Conservation (phyloP, 2,329 filamentous ascomycete genomes). For the Diaporthe citrichinensis region DNA sequence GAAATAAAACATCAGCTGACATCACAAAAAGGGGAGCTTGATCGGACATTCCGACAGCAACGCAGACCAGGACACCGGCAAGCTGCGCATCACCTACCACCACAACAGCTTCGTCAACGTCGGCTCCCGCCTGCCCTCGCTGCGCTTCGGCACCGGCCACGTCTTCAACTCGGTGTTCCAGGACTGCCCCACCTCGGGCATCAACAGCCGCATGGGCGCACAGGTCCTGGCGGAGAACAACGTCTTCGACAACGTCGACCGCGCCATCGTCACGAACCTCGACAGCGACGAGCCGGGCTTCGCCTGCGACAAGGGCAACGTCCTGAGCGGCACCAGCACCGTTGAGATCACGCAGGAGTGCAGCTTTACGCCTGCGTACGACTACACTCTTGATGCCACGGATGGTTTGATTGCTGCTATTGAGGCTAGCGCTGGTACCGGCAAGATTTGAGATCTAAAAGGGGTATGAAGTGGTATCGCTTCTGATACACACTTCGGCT, state of each 20-base stretch:
- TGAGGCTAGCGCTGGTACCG: conserved; percentile 19
- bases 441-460: background rate
- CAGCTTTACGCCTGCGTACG: background rate
- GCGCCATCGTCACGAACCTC: conserved; percentile 26
- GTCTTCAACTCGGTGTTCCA: conserved; percentile 55
- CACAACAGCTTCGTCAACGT: conserved; percentile 63
- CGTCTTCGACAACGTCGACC: conserved; percentile 35
- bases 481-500: background rate
- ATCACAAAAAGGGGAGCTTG: conserved; percentile 55
- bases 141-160: conserved; percentile 64
- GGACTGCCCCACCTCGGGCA: conserved; percentile 27
- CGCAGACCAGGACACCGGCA: conserved; percentile 54
- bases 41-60: conserved; percentile 74
- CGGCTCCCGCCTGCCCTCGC: conserved; percentile 62
- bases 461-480: background rate
- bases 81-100: conserved; percentile 64
- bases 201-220: conserved; percentile 38
- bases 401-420: background rate
- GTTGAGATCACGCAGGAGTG: conserved; percentile 14
- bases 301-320: conserved; percentile 33
- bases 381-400: background rate
- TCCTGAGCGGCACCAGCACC: conserved; percentile 29
- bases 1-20: background rate
- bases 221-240: conserved; percentile 38
- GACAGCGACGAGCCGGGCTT: conserved; percentile 23